These are phyloP conservation scores for Rhododendron griersonianum DNA, from an alignment of 148 eudicot species.

Conservation along the genomic window DNA sequence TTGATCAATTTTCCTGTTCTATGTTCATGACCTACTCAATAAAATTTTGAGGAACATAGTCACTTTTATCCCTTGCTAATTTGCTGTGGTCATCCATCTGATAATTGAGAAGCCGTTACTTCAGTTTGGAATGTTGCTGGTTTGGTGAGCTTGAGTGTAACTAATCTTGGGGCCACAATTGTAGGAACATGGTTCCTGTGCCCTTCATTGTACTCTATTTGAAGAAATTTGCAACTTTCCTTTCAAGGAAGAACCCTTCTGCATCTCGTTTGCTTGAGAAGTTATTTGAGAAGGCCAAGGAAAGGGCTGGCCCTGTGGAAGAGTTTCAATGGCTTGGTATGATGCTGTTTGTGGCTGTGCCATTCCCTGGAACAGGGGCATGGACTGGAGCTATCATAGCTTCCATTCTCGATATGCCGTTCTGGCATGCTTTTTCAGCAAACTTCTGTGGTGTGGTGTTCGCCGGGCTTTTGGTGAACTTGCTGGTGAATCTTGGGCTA, in stretches of 20 bases:
- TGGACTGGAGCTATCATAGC: slow-evolving; percentile 96
- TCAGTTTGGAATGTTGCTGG: not conserved
- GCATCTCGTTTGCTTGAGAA: slow-evolving; percentile 53
- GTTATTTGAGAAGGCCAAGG: slow-evolving; percentile 65
- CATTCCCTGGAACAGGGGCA: slow-evolving; percentile 96
- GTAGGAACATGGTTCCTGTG: slow-evolving; percentile 93
- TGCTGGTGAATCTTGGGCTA: slow-evolving; percentile 87
- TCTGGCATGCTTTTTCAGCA: slow-evolving; percentile 78
- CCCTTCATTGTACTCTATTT: slow-evolving; percentile 83
- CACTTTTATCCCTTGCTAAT: not conserved
- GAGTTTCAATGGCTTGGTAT: slow-evolving; percentile 97
- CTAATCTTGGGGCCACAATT: not conserved
- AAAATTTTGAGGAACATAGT: not conserved
- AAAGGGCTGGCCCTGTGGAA: slow-evolving; percentile 77
- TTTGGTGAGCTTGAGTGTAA: slow-evolving; percentile 4
- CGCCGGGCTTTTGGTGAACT: slow-evolving; percentile 81
- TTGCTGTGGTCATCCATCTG: not conserved
- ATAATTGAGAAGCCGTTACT: not conserved
- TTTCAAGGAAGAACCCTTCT: slow-evolving; percentile 46
- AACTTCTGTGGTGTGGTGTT: slow-evolving; percentile 91
- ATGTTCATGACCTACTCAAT: not conserved
- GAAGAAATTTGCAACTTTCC: slow-evolving; percentile 67
- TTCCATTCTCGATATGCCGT: slow-evolving; percentile 87
- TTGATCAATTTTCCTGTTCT: not conserved
- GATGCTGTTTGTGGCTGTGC: slow-evolving; percentile 95